Evolutionary conservation across 371 early-diverging fungal genomes (phyloP).

Genomic region (Apophysomyces elegans): DNA sequence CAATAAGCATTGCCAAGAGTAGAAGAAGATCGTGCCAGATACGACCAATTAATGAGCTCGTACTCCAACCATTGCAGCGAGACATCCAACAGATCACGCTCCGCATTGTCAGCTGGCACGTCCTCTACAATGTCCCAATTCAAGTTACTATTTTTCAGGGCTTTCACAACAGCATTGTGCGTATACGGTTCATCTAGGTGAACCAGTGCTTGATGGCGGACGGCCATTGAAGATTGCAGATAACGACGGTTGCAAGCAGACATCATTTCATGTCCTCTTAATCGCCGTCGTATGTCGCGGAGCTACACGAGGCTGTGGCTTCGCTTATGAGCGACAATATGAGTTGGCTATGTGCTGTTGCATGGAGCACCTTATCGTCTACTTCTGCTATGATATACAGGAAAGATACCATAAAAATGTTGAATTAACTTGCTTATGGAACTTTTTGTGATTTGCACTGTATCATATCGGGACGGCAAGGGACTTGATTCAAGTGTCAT

Average conservation of each 20-base stretch:
- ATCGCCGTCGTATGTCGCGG: too few relatives aligned
- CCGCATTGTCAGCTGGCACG: slow-evolving; percentile 24
- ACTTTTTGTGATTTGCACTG: too few relatives aligned
- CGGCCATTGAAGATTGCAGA: not conserved
- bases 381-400: too few relatives aligned
- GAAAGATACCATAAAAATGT: too few relatives aligned
- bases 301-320: too few relatives aligned
- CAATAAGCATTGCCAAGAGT: slow-evolving; percentile 63
- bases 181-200: slow-evolving; percentile 54
- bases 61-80: slow-evolving; percentile 73
- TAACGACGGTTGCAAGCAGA: not conserved
- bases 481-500: too few relatives aligned
- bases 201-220: slow-evolving; percentile 32
- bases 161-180: slow-evolving; percentile 38
- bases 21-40: slow-evolving; percentile 28
- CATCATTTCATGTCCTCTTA: too few relatives aligned
- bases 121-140: slow-evolving; percentile 32
- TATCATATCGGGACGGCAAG: too few relatives aligned
- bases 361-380: too few relatives aligned
- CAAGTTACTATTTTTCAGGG: slow-evolving; percentile 33
- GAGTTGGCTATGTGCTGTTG: too few relatives aligned
- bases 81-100: slow-evolving; percentile 19
- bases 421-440: too few relatives aligned
- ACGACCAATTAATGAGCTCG: slow-evolving; percentile 65
- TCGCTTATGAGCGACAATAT: too few relatives aligned